phyloP scores from a whole-genome alignment of 257 asterid genomes.

The Solanum peruvianum region DNA sequence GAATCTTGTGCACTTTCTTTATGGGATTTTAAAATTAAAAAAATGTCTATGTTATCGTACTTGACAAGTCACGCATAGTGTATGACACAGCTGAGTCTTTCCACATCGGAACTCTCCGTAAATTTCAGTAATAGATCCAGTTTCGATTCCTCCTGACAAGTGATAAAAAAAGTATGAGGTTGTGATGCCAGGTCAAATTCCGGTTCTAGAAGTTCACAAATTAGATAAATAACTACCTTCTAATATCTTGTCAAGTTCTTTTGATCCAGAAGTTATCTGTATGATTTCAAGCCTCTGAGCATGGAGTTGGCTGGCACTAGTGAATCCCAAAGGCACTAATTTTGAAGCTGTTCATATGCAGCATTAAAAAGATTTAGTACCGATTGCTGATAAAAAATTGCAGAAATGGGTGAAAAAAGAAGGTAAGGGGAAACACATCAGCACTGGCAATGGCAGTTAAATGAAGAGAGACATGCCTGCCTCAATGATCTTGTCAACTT shows the following conservation, averaged over 20 bases:
- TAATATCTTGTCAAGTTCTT: constrained; percentile 83
- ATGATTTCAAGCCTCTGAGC: constrained; percentile 95
- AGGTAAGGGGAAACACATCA: background rate
- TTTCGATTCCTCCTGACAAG: constrained; percentile 80
- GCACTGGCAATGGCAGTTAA: background rate
- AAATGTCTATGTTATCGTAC: constrained; percentile 19
- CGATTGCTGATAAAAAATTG: background rate
- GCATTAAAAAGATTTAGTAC: background rate
- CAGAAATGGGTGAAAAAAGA: background rate
- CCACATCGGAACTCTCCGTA: constrained; percentile 95
- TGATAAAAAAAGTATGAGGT: background rate
- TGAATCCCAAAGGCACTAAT: constrained; percentile 92
- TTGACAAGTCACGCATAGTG: constrained; percentile 91
- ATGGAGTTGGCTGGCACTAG: constrained; percentile 83
- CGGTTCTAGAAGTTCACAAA: background rate
- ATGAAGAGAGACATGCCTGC: constrained; percentile 57
- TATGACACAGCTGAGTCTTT: constrained; percentile 96
- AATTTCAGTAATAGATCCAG: constrained; percentile 85
- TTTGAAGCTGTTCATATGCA: constrained; percentile 65
- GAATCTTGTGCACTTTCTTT: background rate
- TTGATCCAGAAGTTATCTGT: constrained; percentile 91
- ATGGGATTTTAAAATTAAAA: background rate
- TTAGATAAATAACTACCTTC: constrained; percentile 41
- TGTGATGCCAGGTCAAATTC: background rate
- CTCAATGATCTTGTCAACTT: constrained; percentile 93